A percentile compares a stretch with the other conserved stretches of the same genome.
These are phyloP conservation scores for Trametes cinnabarina DNA, from an alignment of 768 basidiomycete genomes.

Conservation along the genomic window DNA sequence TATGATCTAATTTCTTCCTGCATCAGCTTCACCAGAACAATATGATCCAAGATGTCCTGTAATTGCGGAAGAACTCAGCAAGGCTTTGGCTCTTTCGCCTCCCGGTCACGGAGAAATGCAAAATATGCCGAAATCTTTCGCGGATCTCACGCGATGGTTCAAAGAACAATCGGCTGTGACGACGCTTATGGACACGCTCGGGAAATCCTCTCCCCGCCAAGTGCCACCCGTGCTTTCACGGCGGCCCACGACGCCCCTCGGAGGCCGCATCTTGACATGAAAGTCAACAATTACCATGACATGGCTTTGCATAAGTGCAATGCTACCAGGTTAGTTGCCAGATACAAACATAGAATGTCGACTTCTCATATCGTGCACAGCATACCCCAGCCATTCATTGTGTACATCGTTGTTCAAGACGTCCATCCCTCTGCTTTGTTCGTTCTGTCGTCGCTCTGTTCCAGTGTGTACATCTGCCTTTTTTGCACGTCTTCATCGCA, in stretches of 20 bases:
- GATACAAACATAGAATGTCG: no score
- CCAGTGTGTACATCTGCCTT: not conserved
- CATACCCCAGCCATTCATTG: no score
- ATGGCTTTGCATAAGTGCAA: no score
- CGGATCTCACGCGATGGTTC: constrained; percentile 2
- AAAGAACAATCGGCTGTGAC: not conserved
- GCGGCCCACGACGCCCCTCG: not conserved
- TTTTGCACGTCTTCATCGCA: not conserved
- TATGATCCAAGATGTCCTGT: not conserved
- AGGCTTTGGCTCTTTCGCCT: not conserved
- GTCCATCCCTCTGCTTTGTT: not conserved
- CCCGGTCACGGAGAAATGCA: not conserved
- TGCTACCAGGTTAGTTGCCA: no score
- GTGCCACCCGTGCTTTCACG: no score
- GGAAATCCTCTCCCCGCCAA: not conserved
- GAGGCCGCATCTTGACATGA: not conserved
- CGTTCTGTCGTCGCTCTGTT: not conserved
- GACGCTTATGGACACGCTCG: not conserved
- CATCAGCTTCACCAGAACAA: not conserved
- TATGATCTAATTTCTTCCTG: no score
- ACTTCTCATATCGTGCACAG: no score
- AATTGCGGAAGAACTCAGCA: not conserved
- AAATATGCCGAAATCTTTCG: not conserved
- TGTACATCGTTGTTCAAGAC: not conserved
- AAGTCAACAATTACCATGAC: no score